Evolutionary conservation across 2,329 filamentous ascomycete genomes (phyloP), one percentile per base, ranked within the genome.

Genomic region (Penicillium sumatraense): DNA sequence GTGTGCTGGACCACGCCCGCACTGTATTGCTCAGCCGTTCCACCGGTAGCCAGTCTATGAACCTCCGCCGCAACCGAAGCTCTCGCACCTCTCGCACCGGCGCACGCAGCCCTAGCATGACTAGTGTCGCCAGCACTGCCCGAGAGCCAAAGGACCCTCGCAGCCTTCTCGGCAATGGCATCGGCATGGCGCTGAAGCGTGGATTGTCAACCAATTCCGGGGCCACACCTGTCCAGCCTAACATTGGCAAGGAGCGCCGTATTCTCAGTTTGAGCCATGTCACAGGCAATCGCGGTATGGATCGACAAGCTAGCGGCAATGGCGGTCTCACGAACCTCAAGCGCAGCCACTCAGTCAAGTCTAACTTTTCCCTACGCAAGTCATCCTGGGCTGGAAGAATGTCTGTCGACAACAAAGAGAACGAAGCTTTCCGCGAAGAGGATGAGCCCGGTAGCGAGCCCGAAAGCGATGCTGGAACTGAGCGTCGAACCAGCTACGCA

Each of bases 1-100:
- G 93, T 23, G 91, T 98, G 59, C 96, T 99, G 78, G 93, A 98
- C 66, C 93, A 98, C 72, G 97, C 93, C 18, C 89, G 93, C 44
- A 73, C 70, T 6, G 87, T 93, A 23, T 82, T 97, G n/a, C 84
- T 98, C 54, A 89, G 95, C 40, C 72, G 79, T 81, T 86, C 62
- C 88, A 90, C 77, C 78, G 83, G 51, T 68, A 71, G 68, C 29
- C 77, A 72, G 67, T 71, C 69, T 62, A 80, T 83, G 79, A 81
- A 75, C 59, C 73, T 82, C 52, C 83, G 82, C 62, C 77, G 82
- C 16, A 77, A 81, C 29, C 75, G 79, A 16, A 65, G 63, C 31
- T 40, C 50, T 3, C 63, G 63, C 29, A 81, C 75, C 56, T 75
- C 78, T 49, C 72, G 63, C 31, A 41, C 60, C n/a, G 60, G 62